Evolutionary conservation across 306 rosid species (phyloP).

Genomic region (Prunus fruticosa): DNA sequence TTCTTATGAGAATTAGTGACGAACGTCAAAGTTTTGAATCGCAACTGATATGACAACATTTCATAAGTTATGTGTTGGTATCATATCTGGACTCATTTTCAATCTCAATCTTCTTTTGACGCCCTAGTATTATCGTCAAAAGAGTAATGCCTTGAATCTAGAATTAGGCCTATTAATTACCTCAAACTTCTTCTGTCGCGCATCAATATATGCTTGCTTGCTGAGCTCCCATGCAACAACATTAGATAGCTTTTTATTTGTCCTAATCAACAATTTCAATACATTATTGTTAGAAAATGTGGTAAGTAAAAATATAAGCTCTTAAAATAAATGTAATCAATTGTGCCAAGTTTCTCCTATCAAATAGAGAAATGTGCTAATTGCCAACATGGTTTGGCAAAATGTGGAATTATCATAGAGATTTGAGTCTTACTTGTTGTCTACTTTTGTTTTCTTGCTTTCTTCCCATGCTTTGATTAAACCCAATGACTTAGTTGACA

Average conservation of each 20-base stretch:
- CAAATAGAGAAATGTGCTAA: background rate
- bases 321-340: background rate
- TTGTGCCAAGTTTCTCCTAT: background rate
- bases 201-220: constrained; percentile 9
- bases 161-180: background rate
- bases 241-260: constrained; percentile 9
- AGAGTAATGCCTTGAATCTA: too few species aligned
- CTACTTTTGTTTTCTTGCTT: background rate
- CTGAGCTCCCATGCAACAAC: constrained; percentile 9
- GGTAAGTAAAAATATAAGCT: background rate
- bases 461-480: constrained; percentile 21
- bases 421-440: constrained; percentile 7
- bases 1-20: too few species aligned
- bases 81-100: background rate
- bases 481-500: constrained; percentile 1
- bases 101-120: too few species aligned
- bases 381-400: background rate
- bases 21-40: background rate
- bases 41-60: background rate
- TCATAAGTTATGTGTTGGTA: background rate
- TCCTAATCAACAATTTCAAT: background rate
- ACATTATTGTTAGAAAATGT: background rate
- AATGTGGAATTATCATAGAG: background rate
- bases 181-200: constrained; percentile 10
- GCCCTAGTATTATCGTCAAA: too few species aligned